Percentiles rank a stretch among this genome's conserved stretches.
Conservation (phyloP, 495 filamentous ascomycete genomes). For the Pseudoneurospora amorphoporcata region DNA sequence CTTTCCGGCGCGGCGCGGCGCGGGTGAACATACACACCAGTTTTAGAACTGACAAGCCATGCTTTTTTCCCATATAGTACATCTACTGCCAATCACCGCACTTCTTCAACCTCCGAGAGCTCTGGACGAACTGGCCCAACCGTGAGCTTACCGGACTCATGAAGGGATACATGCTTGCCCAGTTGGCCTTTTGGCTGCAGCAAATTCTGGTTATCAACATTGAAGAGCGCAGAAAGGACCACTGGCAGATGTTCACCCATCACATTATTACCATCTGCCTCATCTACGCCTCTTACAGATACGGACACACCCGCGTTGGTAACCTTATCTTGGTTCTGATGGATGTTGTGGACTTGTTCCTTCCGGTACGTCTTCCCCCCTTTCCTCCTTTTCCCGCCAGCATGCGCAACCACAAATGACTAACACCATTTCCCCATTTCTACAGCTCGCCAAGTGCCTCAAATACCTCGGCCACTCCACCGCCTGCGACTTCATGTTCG, state of each 20-base stretch:
- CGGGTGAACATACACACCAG: background rate
- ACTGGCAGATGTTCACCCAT: constrained; percentile 91
- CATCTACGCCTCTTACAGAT: constrained; percentile 70
- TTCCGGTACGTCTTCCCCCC: constrained; percentile 58
- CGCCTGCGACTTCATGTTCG: constrained; percentile 77
- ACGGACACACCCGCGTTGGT: constrained; percentile 74
- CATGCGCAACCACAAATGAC: background rate
- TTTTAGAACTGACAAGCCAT: constrained; percentile 10
- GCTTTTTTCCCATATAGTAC: constrained; percentile 44
- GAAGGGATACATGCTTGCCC: constrained; percentile 87
- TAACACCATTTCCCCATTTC: background rate
- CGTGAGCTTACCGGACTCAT: constrained; percentile 59
- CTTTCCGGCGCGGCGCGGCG: background rate
- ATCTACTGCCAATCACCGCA: constrained; percentile 67
- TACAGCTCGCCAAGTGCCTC: constrained; percentile 81
- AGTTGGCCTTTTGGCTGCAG: constrained; percentile 89
- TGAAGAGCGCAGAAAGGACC: constrained; percentile 86
- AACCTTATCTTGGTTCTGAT: constrained; percentile 84
- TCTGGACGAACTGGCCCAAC: constrained; percentile 78
- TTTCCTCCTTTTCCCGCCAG: background rate
- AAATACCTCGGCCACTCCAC: constrained; percentile 73
- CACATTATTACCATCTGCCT: constrained; percentile 82
- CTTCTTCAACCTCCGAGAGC: constrained; percentile 62
- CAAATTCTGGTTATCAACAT: constrained; percentile 91
- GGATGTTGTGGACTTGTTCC: constrained; percentile 83